Percentiles rank a stretch among this genome's conserved stretches.
phyloP scores from a whole-genome alignment of 495 filamentous ascomycete genomes.

The Xylaria palmicola region DNA sequence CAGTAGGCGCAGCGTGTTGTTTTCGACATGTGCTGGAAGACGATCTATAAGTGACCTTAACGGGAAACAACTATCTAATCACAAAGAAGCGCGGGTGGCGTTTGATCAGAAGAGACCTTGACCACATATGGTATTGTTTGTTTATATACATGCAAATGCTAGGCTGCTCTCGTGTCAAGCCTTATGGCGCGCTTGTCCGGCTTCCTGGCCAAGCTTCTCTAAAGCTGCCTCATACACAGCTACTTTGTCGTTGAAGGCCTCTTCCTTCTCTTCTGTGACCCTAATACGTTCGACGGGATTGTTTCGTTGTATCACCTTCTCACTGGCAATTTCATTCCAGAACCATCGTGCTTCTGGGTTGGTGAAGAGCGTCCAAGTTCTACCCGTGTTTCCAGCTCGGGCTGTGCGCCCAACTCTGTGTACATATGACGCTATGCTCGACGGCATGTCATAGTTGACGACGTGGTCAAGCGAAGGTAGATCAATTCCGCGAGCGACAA shows the following conservation, averaged over 20 bases:
- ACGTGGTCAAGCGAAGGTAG: slow-evolving; percentile 75
- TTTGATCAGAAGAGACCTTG: background rate
- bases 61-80: background rate
- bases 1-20: no score
- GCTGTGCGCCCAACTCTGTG: slow-evolving; percentile 93
- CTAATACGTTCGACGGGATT: slow-evolving; percentile 39
- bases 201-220: slow-evolving; percentile 48
- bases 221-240: slow-evolving; percentile 62
- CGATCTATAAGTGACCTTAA: no score
- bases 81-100: no score
- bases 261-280: slow-evolving; percentile 53
- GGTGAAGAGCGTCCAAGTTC: slow-evolving; percentile 79
- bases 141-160: background rate
- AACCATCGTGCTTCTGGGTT: slow-evolving; percentile 84
- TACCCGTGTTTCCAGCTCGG: slow-evolving; percentile 71
- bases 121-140: background rate
- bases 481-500: slow-evolving; percentile 91
- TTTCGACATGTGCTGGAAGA: no score
- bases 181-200: slow-evolving; percentile 20
- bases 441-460: slow-evolving; percentile 91
- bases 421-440: slow-evolving; percentile 76
- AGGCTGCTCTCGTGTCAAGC: background rate
- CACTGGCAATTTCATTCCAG: slow-evolving; percentile 68
- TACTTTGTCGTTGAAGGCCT: slow-evolving; percentile 53
- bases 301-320: slow-evolving; percentile 31